phyloP scores from a whole-genome alignment of 345 rosid species.

The Rhodamnia rubescens region DNA sequence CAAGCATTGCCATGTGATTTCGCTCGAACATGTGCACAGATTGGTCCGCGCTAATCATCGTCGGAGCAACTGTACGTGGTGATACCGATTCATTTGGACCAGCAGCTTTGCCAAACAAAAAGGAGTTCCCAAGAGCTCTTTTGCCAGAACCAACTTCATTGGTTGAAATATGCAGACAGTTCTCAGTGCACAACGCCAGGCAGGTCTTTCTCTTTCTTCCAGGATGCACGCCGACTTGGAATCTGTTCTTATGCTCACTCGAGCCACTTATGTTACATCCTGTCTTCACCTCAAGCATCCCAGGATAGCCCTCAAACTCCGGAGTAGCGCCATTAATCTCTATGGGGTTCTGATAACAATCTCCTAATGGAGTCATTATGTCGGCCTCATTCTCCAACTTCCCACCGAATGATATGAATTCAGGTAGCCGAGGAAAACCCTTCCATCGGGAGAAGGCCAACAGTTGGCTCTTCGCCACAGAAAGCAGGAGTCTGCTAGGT shows the following conservation, averaged over 20 bases:
- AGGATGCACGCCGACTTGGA: conserved; percentile 11
- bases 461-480: conserved; percentile 34
- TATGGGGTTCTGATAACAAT: background rate
- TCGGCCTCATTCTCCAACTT: conserved; percentile 36
- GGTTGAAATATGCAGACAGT: conserved; percentile 7
- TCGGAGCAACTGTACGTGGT: conserved; percentile 13
- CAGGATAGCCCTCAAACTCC: background rate
- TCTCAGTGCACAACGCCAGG: conserved; percentile 43
- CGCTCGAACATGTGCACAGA: background rate
- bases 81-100: conserved; percentile 9
- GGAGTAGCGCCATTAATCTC: background rate
- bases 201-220: conserved; percentile 46
- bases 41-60: background rate
- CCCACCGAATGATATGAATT: conserved; percentile 30
- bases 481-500: conserved; percentile 39
- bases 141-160: conserved; percentile 28
- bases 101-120: conserved; percentile 2
- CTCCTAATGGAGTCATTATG: background rate
- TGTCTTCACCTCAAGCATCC: background rate
- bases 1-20: background rate
- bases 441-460: conserved; percentile 60
- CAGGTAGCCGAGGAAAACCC: conserved; percentile 47
- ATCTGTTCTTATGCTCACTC: conserved; percentile 19
- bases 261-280: background rate
- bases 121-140: background rate